A percentile compares a stretch with the other conserved stretches of the same genome.
These are phyloP conservation scores for Apiospora malaysiana DNA, from an alignment of 2,329 filamentous ascomycete genomes.

Conservation along the genomic window DNA sequence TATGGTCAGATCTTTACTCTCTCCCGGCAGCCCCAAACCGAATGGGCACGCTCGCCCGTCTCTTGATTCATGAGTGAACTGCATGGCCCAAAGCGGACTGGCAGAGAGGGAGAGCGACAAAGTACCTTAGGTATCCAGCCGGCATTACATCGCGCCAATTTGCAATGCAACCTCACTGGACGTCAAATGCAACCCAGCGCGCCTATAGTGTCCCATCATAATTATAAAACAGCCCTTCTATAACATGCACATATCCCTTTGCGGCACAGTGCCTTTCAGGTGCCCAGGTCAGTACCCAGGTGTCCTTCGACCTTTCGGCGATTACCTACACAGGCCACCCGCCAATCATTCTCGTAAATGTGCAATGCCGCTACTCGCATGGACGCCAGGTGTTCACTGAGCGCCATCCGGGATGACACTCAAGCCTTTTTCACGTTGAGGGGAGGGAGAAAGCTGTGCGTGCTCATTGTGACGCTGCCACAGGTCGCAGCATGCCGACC, in stretches of 20 bases:
- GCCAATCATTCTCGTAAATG: not conserved
- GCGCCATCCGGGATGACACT: slow-evolving; percentile 1
- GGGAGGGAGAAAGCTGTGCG: not conserved
- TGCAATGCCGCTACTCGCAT: not conserved
- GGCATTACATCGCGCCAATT: slow-evolving; percentile 11
- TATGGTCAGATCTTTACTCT: not conserved
- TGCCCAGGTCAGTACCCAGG: too few relatives aligned
- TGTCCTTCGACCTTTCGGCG: not conserved
- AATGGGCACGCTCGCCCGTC: slow-evolving; percentile 8
- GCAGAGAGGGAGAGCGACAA: not conserved
- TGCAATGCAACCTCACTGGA: slow-evolving; percentile 3
- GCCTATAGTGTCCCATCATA: not conserved
- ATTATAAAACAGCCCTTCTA: not conserved
- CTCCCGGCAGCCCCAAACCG: slow-evolving; percentile 4
- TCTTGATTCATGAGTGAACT: slow-evolving; percentile 13
- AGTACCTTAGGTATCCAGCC: not conserved
- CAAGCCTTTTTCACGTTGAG: not conserved
- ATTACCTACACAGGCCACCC: not conserved
- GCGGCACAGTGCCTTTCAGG: not conserved
- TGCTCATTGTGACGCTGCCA: not conserved
- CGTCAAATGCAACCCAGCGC: not conserved
- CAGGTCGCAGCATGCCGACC: not conserved
- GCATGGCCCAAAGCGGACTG: not conserved
- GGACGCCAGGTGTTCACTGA: not conserved
- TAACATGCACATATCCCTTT: not conserved